Conservation (phyloP, 179 eudicot species). For the Beta corolliflora region DNA sequence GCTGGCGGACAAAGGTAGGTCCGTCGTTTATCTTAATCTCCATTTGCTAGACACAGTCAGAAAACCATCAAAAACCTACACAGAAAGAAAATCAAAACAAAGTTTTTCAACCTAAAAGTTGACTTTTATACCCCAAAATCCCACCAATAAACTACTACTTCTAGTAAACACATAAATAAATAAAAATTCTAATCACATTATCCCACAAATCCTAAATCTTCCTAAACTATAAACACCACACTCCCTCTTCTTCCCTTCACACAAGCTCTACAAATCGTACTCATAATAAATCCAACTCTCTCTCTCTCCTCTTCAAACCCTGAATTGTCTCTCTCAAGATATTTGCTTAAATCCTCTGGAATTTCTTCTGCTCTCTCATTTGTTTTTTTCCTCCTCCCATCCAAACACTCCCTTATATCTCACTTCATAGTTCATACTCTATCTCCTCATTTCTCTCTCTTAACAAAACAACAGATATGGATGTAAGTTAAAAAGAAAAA, state of each 20-base stretch:
- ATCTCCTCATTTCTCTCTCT: not conserved
- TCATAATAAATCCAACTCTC: not conserved
- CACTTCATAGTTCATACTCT: not conserved
- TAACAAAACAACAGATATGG: not conserved
- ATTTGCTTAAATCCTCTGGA: not conserved
- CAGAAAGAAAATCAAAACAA: not conserved
- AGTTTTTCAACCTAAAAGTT: constrained; percentile 23
- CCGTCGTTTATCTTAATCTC: constrained; percentile 1
- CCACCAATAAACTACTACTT: not conserved
- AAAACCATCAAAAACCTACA: not conserved
- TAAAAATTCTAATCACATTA: not conserved
- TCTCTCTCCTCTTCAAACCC: not conserved
- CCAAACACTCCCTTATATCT: not conserved
- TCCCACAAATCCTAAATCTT: not conserved
- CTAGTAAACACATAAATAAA: not conserved
- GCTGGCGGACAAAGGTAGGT: constrained; percentile 1
- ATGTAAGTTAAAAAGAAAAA: constrained; percentile 7
- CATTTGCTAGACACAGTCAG: constrained; percentile 10
- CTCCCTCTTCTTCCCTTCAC: not conserved
- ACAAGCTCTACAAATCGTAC: not conserved
- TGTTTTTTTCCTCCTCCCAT: not conserved
- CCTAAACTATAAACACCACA: not conserved
- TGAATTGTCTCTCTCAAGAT: constrained; percentile 1
- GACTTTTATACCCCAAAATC: constrained; percentile 11
- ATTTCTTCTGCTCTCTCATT: not conserved